Conservation (phyloP, 2,329 filamentous ascomycete species). For the Furcasterigmium sp. region DNA sequence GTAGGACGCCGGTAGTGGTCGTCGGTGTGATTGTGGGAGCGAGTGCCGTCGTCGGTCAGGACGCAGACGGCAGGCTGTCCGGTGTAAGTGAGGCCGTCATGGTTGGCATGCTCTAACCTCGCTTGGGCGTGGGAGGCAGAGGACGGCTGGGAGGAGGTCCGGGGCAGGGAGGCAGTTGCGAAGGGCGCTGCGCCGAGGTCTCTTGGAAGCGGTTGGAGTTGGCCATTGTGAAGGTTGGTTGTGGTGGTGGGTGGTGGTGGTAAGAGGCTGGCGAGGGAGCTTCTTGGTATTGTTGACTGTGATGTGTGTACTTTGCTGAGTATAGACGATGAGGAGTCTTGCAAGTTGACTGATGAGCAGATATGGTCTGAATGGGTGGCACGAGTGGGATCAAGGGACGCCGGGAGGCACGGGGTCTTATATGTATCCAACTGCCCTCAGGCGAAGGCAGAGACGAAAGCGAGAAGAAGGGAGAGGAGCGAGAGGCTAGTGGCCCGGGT, state of each 20-base stretch:
- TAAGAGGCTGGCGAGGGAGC: not conserved
- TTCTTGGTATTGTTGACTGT: slow-evolving; percentile 1
- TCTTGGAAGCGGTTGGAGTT: slow-evolving; percentile 22
- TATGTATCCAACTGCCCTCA: too few relatives aligned
- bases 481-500: not conserved
- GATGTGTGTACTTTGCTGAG: slow-evolving; percentile 6
- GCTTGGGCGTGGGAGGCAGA: slow-evolving; percentile 61
- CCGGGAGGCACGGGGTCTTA: not conserved
- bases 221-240: slow-evolving; percentile 6
- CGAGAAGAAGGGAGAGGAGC: not conserved
- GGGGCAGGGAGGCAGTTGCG: slow-evolving; percentile 62
- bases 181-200: slow-evolving; percentile 57
- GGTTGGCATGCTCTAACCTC: slow-evolving; percentile 42
- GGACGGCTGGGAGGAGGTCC: slow-evolving; percentile 60
- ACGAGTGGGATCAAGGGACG: not conserved
- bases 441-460: not conserved
- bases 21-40: too few relatives aligned
- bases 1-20: too few relatives aligned
- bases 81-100: too few relatives aligned
- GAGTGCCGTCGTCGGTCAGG: too few relatives aligned
- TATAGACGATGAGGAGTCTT: too few relatives aligned
- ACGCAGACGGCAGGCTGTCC: not conserved
- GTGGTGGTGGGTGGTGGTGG: slow-evolving; percentile 4
- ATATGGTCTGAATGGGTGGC: not conserved
- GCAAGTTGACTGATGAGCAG: not conserved